These are phyloP conservation scores for Mrakia blollopis DNA, from an alignment of 768 basidiomycete species.

Conservation along the genomic window DNA sequence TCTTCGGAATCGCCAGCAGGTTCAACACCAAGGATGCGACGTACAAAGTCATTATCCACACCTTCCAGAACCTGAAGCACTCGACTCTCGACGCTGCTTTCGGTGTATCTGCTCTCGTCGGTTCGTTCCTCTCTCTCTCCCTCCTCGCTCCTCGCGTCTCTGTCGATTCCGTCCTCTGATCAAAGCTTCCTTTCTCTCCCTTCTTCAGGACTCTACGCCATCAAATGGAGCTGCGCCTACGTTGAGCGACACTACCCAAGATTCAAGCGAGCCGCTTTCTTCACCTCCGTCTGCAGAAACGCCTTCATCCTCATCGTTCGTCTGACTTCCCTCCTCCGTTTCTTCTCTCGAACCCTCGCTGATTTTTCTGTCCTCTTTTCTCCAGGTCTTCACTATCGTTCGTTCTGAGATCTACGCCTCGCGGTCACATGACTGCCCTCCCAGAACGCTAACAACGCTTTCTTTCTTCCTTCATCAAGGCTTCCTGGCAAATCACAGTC, in stretches of 20 bases:
- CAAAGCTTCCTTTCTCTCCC: too few relatives aligned
- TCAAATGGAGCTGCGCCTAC: constrained; percentile 43
- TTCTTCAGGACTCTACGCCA: constrained; percentile 36
- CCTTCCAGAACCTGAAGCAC: constrained; percentile 70
- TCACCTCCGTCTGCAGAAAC: constrained; percentile 50
- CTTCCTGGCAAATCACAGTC: constrained; percentile 77
- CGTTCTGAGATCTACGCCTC: too few relatives aligned
- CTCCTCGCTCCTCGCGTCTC: constrained; percentile 47
- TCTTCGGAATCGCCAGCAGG: constrained; percentile 72
- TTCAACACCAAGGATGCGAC: constrained; percentile 47
- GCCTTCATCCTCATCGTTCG: constrained; percentile 59
- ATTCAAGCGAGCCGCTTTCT: constrained; percentile 57
- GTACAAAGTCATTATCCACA: constrained; percentile 51
- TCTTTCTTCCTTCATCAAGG: constrained; percentile 54
- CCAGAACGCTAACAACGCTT: too few relatives aligned
- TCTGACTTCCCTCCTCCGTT: too few relatives aligned
- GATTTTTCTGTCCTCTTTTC: too few relatives aligned
- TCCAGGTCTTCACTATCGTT: too few relatives aligned
- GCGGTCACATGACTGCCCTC: too few relatives aligned
- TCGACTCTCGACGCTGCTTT: constrained; percentile 81
- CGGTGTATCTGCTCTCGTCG: constrained; percentile 52
- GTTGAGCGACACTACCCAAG: constrained; percentile 38
- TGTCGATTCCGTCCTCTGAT: too few relatives aligned
- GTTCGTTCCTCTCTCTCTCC: constrained; percentile 46
- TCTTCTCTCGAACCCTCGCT: too few relatives aligned